Percentiles rank a stretch among this genome's conserved stretches.
Conservation (phyloP, 2,329 filamentous ascomycete genomes). For the Pseudogymnoascus sp. region DNA sequence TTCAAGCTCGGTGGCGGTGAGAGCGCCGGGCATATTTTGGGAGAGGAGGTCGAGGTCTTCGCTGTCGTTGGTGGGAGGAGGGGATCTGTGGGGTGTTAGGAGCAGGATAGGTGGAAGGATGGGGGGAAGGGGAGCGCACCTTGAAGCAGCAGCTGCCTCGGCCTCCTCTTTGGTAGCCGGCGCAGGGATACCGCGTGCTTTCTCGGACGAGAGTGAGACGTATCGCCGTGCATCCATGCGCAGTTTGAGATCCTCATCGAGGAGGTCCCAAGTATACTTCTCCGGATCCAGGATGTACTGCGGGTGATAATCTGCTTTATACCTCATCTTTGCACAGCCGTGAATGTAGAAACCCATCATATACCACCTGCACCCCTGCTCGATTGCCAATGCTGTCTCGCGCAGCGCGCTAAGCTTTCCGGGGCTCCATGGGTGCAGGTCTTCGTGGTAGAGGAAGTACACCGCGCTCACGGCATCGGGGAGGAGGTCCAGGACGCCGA, state of each 20-base stretch:
- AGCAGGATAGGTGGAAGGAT: not conserved
- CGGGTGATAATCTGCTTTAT: slow-evolving; percentile 73
- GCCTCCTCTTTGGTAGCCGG: not conserved
- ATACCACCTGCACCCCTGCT: slow-evolving; percentile 69
- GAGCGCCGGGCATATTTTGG: slow-evolving; percentile 60
- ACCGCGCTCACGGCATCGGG: slow-evolving; percentile 73
- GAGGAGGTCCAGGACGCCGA: slow-evolving; percentile 69
- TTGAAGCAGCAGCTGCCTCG: not conserved
- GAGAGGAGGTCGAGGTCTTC: slow-evolving; percentile 44
- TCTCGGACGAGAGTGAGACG: slow-evolving; percentile 16
- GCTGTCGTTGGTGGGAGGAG: not conserved
- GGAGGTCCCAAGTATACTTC: slow-evolving; percentile 51
- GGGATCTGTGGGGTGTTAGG: not conserved
- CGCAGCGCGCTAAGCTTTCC: slow-evolving; percentile 69
- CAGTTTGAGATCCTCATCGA: slow-evolving; percentile 47
- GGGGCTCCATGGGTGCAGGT: slow-evolving; percentile 60
- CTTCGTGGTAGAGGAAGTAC: slow-evolving; percentile 75
- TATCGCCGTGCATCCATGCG: slow-evolving; percentile 29
- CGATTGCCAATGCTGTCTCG: slow-evolving; percentile 63
- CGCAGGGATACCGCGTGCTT: not conserved
- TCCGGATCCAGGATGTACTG: slow-evolving; percentile 68
- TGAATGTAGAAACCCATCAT: slow-evolving; percentile 74
- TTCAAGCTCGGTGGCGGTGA: slow-evolving; percentile 44
- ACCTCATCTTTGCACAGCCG: slow-evolving; percentile 72
- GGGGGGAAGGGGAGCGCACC: not conserved